Evolutionary conservation across 2,329 filamentous ascomycete species (phyloP), one percentile per base, ranked within the genome.

Genomic region (Catunica adiposa): DNA sequence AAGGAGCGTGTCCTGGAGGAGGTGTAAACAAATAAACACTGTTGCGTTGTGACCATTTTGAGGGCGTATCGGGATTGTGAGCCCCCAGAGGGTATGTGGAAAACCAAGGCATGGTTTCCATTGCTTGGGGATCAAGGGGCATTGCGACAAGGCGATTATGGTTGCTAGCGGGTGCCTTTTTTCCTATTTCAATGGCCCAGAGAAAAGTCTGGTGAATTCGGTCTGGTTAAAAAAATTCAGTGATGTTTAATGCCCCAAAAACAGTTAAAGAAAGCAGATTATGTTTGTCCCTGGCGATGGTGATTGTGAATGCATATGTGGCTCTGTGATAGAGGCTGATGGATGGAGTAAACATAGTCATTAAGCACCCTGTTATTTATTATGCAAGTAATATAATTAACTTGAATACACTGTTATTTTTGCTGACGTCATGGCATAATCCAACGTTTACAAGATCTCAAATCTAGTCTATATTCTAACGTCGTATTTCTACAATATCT

Each of bases 1-100:
- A 95, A 96, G 86, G 90, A 98, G 83, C 80, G 79, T 68, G 88
- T 96, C 68, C 80, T 96, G 66, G 87, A 94, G 71, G 82, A 81
- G 71, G 92, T 97, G 75, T 97, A 88, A 89, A 77, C 54, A 58
- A 34, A 58, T 58, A 58, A 56, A 58, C 50, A 58, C 51, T 53
- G 57, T 56, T 58, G 57, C 53, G 51, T 56, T 54, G 57, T 58
- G 57, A 58, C 57, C 57, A 58, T 54, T 56, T 58, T 56, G 38
- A 40, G 56, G 56, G 56, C 46, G 52, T 58, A 31, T 58, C 52
- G 40, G 53, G 37, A 58, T 58, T 56, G 47, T 58, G 56, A 55
- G 51, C 56, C 46, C 44, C 54, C 51, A 51, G 56, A 44, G 51
- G 56, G 56, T 57, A 57, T 57, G 46, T 57, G 56, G 51, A 58